Conservation (phyloP, 2,329 filamentous ascomycete genomes). For the Aspergillus quadrilineatus region DNA sequence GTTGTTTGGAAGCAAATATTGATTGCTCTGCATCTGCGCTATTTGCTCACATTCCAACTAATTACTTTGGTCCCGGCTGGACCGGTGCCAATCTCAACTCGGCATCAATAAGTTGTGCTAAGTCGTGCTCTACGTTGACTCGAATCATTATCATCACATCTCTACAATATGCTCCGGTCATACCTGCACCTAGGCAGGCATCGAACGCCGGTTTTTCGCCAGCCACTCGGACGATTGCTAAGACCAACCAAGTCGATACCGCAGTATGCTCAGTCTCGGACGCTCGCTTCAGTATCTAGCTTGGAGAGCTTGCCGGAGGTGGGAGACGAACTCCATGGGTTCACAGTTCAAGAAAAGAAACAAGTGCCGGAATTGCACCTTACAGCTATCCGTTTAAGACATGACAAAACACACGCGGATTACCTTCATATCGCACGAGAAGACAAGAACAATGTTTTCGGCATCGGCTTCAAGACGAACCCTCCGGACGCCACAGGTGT, state of each 20-base stretch:
- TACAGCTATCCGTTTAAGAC: slow-evolving; percentile 83
- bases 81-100: slow-evolving; percentile 6
- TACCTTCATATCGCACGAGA: slow-evolving; percentile 94
- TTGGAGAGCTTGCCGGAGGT: slow-evolving; percentile 72
- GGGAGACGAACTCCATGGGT: slow-evolving; percentile 87
- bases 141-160: background rate
- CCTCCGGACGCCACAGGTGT: slow-evolving; percentile 94
- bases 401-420: slow-evolving; percentile 93
- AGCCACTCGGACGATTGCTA: slow-evolving; percentile 22
- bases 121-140: background rate
- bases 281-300: slow-evolving; percentile 62
- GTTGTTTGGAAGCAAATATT: background rate
- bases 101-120: background rate
- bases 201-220: slow-evolving; percentile 24
- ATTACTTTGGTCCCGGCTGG: slow-evolving; percentile 12
- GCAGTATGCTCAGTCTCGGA: slow-evolving; percentile 18
- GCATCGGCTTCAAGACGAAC: slow-evolving; percentile 98
- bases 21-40: background rate
- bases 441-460: slow-evolving; percentile 99
- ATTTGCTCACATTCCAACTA: background rate
- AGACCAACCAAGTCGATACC: slow-evolving; percentile 18
- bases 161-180: slow-evolving; percentile 34
- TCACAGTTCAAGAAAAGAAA: slow-evolving; percentile 84
- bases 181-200: slow-evolving; percentile 28
- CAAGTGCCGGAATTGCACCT: slow-evolving; percentile 92